Evolutionary conservation across 768 basidiomycete genomes (phyloP).

Genomic region (Collybia sordida): DNA sequence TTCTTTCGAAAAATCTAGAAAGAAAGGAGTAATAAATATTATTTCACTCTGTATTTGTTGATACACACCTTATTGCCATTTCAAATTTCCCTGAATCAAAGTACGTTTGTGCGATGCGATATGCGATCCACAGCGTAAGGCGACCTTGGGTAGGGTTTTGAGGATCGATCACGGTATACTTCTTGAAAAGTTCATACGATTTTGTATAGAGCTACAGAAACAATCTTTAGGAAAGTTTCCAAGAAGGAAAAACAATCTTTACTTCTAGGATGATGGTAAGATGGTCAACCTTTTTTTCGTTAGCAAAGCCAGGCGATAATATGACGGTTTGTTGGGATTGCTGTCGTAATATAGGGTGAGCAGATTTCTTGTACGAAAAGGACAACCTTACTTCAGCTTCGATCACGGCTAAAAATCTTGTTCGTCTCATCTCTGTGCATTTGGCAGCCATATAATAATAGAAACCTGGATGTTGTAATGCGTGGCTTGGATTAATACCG

Average conservation of each 20-base stretch:
- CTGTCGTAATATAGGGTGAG: slow-evolving; percentile 11
- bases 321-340: slow-evolving; percentile 32
- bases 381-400: slow-evolving; percentile 51
- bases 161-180: slow-evolving; percentile 46
- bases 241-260: slow-evolving; percentile 7
- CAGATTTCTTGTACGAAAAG: background rate
- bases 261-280: slow-evolving; percentile 82
- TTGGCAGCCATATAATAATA: slow-evolving; percentile 89
- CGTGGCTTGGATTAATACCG: slow-evolving; percentile 77
- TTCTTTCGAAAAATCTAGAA: slow-evolving; percentile 87
- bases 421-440: slow-evolving; percentile 76
- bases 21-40: background rate
- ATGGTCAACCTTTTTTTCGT: slow-evolving; percentile 94
- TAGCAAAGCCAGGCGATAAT: slow-evolving; percentile 70
- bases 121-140: slow-evolving; percentile 88
- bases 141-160: slow-evolving; percentile 63
- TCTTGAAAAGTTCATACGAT: slow-evolving; percentile 92
- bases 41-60: background rate
- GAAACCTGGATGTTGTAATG: slow-evolving; percentile 88
- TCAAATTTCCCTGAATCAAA: slow-evolving; percentile 79
- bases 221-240: background rate
- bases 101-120: slow-evolving; percentile 87
- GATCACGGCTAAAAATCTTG: slow-evolving; percentile 60
- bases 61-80: slow-evolving; percentile 76
- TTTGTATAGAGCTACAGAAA: slow-evolving; percentile 82